Percentiles rank a stretch among this genome's conserved stretches.
Conservation (phyloP, 2,329 filamentous ascomycete genomes). For the Colletotrichum horii region DNA sequence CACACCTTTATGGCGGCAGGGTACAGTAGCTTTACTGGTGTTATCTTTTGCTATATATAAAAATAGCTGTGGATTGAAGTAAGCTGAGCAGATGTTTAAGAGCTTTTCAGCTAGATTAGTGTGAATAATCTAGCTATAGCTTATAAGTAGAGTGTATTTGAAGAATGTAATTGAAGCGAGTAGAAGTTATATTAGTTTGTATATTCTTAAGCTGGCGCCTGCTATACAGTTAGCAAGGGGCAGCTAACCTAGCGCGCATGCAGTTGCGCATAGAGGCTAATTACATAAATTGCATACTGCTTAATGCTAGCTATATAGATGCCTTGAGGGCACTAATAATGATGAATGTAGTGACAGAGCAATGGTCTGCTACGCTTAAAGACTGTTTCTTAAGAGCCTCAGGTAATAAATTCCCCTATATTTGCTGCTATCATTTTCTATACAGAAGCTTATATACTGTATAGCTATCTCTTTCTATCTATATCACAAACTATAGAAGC, state of each 20-base stretch:
- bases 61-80: neutral
- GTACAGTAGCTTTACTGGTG: neutral
- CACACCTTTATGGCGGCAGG: neutral
- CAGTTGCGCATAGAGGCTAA: neutral
- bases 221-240: neutral
- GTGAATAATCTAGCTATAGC: neutral
- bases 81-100: neutral
- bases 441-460: neutral
- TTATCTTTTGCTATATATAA: neutral
- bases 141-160: neutral
- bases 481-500: neutral
- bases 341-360: neutral
- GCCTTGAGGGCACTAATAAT: neutral
- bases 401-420: neutral
- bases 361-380: neutral
- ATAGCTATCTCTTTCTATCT: neutral
- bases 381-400: neutral
- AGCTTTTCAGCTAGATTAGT: neutral
- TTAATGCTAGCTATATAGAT: neutral
- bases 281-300: neutral
- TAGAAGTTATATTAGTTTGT: neutral
- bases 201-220: neutral
- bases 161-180: neutral
- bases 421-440: neutral
- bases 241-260: neutral